phyloP scores from a whole-genome alignment of 1,284 basidiomycete genomes.

The Cutaneotrichosporon sp. region DNA sequence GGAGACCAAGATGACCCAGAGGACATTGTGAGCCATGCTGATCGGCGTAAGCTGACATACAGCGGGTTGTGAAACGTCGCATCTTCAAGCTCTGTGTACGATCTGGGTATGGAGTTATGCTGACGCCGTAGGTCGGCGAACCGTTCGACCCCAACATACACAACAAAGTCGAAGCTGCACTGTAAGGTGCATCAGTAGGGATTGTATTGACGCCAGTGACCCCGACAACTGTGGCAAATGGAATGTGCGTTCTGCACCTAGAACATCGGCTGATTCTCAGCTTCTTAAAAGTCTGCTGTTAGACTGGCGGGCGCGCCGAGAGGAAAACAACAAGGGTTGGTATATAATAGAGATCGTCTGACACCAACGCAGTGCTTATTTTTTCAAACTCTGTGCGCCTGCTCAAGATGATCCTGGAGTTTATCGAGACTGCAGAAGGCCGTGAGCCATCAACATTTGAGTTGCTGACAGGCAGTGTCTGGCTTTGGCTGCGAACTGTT shows the following conservation, averaged over 20 bases:
- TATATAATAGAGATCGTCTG: background rate
- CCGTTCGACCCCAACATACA: constrained; percentile 25
- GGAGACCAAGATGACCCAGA: constrained; percentile 30
- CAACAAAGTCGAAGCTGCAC: constrained; percentile 25
- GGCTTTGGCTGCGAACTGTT: constrained; percentile 44
- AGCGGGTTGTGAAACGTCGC: constrained; percentile 29
- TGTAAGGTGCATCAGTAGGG: constrained; percentile 21
- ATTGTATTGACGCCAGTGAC: constrained; percentile 29
- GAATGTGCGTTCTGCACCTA: constrained; percentile 31
- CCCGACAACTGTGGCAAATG: constrained; percentile 52
- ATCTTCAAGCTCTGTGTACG: constrained; percentile 41
- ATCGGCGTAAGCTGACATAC: background rate
- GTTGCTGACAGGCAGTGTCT: constrained; percentile 23
- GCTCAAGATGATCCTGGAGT: constrained; percentile 49
- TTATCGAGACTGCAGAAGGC: constrained; percentile 39
- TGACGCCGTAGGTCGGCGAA: constrained; percentile 24
- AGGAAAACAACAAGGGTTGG: constrained; percentile 46
- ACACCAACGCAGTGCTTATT: constrained; percentile 41
- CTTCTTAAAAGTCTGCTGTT: constrained; percentile 46
- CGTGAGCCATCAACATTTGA: constrained; percentile 36
- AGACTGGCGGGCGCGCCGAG: constrained; percentile 46
- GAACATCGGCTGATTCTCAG: constrained; percentile 18
- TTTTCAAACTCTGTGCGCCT: constrained; percentile 51
- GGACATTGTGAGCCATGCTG: constrained; percentile 21
- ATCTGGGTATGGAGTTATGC: background rate